Conservation (phyloP, 2,329 filamentous ascomycete species). For the Coccinonectria pachysandricola region DNA sequence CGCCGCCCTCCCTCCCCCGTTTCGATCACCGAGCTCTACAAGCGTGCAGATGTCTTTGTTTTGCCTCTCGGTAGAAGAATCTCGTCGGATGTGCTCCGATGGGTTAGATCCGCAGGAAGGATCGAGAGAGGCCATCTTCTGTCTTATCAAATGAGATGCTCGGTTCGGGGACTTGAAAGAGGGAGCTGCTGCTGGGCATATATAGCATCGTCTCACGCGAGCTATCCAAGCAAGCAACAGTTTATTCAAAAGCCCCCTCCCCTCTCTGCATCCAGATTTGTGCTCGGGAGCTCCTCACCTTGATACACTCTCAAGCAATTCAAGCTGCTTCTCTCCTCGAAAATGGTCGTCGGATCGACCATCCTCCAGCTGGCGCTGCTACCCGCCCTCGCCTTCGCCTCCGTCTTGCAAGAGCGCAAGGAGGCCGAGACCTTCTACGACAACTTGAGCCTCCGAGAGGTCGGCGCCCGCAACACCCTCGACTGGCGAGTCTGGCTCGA, state of each 20-base stretch:
- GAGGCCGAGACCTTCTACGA: conserved; percentile 16
- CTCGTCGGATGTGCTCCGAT: conserved; percentile 1
- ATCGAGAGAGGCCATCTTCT: neutral
- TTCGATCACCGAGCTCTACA: conserved; percentile 14
- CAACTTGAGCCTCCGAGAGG: conserved; percentile 23
- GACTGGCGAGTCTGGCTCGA: conserved; percentile 33
- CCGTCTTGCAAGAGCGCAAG: conserved; percentile 4
- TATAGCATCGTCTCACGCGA: conserved; percentile 6
- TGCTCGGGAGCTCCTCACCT: neutral
- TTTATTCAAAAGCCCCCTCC: conserved; percentile 1
- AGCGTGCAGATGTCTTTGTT: too few species aligned
- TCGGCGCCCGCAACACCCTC: conserved; percentile 28
- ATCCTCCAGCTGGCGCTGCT: conserved; percentile 11
- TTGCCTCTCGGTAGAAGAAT: too few species aligned
- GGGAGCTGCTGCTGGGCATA: neutral
- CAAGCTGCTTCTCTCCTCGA: too few species aligned
- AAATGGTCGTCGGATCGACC: conserved; percentile 10
- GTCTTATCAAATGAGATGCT: too few species aligned
- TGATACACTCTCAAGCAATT: neutral
- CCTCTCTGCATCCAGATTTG: neutral
- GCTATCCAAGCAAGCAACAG: conserved; percentile 5
- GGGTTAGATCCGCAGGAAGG: conserved; percentile 1
- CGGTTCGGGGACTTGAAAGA: too few species aligned
- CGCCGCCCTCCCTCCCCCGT: conserved; percentile 1
- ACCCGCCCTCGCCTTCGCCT: conserved; percentile 9